Evolutionary conservation across 116 monocot species (phyloP).

Genomic region (Phalaenopsis hybrid): DNA sequence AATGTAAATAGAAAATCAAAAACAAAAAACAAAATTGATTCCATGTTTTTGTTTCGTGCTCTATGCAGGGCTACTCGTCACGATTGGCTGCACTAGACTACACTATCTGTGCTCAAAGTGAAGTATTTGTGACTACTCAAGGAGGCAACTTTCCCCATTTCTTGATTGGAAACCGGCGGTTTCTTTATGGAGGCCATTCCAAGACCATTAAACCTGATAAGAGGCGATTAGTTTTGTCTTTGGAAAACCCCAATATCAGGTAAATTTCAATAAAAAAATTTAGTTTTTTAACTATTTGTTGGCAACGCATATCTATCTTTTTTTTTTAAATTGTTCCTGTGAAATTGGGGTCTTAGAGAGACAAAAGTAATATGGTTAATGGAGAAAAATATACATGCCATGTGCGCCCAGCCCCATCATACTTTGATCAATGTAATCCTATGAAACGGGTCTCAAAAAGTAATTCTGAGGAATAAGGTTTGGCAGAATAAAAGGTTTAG

Average conservation of each 20-base stretch:
- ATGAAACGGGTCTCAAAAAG: no score
- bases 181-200: conserved; percentile 68
- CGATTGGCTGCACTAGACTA: conserved; percentile 91
- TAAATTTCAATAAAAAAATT: conserved; percentile 7
- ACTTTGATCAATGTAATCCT: no score
- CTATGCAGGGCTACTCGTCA: conserved; percentile 70
- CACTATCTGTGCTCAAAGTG: conserved; percentile 68
- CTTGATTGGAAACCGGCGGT: conserved; percentile 80
- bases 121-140: conserved; percentile 94
- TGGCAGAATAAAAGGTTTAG: not conserved
- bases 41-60: not conserved
- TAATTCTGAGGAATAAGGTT: not conserved
- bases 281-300: not conserved
- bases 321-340: not conserved
- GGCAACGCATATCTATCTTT: not conserved
- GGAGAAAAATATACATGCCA: no score
- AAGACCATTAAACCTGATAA: conserved; percentile 95
- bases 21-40: not conserved
- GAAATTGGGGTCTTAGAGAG: not conserved
- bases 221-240: conserved; percentile 60
- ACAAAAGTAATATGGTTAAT: not conserved
- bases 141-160: conserved; percentile 98
- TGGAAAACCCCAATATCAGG: conserved; percentile 82
- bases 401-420: no score
- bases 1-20: no score